Conservation (phyloP, 805 yeast species). For the Torulaspora franciscae region DNA sequence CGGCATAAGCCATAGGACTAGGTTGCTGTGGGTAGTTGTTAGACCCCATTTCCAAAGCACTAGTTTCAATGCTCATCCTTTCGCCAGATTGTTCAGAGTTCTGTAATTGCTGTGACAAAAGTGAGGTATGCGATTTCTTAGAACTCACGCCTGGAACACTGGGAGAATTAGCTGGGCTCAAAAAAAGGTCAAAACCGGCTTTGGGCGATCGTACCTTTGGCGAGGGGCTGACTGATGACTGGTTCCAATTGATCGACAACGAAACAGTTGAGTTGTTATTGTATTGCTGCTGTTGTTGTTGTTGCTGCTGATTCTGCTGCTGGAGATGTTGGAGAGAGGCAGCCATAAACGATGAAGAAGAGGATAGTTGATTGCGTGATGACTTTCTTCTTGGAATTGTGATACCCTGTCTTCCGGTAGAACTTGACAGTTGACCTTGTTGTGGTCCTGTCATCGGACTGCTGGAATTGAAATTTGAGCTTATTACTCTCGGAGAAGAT, state of each 20-base stretch:
- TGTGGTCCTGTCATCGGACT: conserved; percentile 22
- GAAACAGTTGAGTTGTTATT: conserved; percentile 17
- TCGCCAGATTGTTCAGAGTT: conserved; percentile 14
- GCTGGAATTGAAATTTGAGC: conserved; percentile 11
- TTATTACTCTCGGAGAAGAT: conserved; percentile 29
- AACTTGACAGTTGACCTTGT: conserved; percentile 20
- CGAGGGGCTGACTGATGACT: conserved; percentile 10
- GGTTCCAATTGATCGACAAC: conserved; percentile 22
- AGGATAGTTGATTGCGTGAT: conserved; percentile 30
- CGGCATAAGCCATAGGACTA: conserved; percentile 5
- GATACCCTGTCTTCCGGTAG: conserved; percentile 26
- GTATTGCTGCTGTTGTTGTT: conserved; percentile 14
- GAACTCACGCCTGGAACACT: conserved; percentile 15
- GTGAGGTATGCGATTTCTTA: conserved; percentile 30
- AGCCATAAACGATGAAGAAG: conserved; percentile 31
- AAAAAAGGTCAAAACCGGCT: conserved; percentile 21
- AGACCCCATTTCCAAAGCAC: not conserved
- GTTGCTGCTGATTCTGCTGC: conserved; percentile 17
- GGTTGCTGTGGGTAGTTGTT: conserved; percentile 3
- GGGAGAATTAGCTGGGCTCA: conserved; percentile 17
- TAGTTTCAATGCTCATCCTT: not conserved
- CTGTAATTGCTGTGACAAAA: conserved; percentile 35
- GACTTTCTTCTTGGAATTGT: conserved; percentile 30
- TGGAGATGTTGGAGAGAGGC: conserved; percentile 29
- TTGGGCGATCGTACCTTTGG: conserved; percentile 21